Base-by-base conservation (phyloP, 2,329 filamentous ascomycete species). In the Lachnellula occidentalis region DNA sequence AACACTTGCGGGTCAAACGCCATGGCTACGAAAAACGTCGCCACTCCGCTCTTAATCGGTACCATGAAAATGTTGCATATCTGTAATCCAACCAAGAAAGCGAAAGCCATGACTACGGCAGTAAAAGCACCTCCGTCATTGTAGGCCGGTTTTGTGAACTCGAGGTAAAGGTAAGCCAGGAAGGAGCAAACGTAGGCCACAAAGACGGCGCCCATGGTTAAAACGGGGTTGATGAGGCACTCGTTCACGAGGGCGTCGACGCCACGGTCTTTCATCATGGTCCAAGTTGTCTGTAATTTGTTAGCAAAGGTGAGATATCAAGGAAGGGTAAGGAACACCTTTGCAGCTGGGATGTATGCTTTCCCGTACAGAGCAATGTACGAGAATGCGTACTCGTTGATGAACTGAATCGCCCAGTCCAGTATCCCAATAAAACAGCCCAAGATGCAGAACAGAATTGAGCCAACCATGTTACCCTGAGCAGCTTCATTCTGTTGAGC, bases 331-430 rank as follows among this genome's bases (percentile, higher is more conserved):
- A 17, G 34, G 75, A 74, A 65, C 69, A 80, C 89, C 73, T 95
- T 96, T 36, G 92, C 91, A 0, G 91, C 88, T 1, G 83, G 78
- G 52, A 96, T 80, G 68, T 96, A 97, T 1, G 87, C 75, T 70
- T 95, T 95, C 17, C 92, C 92, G 68, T 96, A 96, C 0, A 96
- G 77, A 0, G 92, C 91, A 66, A 97, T 95, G 68, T 96, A 90
- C 31, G 85, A 91, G 72, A 95, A 96, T 1, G 91, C 91, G 63
- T 95, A 96, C 63, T 90, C 84, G 73, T 97, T 97, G 73, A 96
- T 78, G 66, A 96, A 94, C 60, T 90, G 79, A 1, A 94, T 83
- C 0, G 86, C 86, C 91, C 92, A 96, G 62, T 96, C 83, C 2
- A 96, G 73, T 2, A 96, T 66, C 2, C 80, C 74, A 54, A 96